Percentiles rank a stretch among this genome's conserved stretches.
Evolutionary conservation across 108 stramenopile species (phyloP).

Genomic region (Aureococcus anophagefferens): DNA sequence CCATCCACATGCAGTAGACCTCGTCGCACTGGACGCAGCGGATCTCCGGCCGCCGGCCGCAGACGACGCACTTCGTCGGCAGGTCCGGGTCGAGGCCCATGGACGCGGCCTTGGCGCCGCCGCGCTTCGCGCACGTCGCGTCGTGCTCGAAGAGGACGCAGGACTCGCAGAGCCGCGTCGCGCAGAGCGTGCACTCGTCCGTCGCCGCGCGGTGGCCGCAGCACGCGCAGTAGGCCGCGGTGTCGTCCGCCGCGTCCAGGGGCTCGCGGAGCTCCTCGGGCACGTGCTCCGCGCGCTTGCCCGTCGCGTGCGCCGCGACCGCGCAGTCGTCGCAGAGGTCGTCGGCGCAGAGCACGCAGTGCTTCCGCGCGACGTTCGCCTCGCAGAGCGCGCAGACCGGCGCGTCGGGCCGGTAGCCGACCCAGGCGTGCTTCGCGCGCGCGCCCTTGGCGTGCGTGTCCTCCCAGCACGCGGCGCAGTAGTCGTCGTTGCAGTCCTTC

Average conservation of each 20-base stretch:
- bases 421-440: conserved; percentile 9
- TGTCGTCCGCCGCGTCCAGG: not conserved
- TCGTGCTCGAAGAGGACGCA: conserved; percentile 8
- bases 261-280: not conserved
- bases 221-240: not conserved
- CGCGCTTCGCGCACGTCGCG: not conserved
- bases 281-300: conserved; percentile 5
- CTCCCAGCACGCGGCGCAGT: conserved; percentile 8
- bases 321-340: conserved; percentile 7
- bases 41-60: conserved; percentile 5
- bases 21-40: conserved; percentile 12
- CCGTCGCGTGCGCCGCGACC: not conserved
- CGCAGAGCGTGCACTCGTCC: conserved; percentile 9
- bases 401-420: not conserved
- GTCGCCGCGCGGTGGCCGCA: not conserved
- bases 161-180: not conserved
- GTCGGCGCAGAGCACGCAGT: conserved; percentile 11
- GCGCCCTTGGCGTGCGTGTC: conserved; percentile 2
- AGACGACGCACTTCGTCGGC: conserved; percentile 4
- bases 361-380: not conserved
- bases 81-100: not conserved
- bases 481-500: conserved; percentile 14
- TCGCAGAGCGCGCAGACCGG: conserved; percentile 10
- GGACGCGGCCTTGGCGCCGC: not conserved
- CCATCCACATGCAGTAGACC: conserved; percentile 19